phyloP scores from a whole-genome alignment of 2,329 filamentous ascomycete genomes.

The Colletotrichum godetiae region DNA sequence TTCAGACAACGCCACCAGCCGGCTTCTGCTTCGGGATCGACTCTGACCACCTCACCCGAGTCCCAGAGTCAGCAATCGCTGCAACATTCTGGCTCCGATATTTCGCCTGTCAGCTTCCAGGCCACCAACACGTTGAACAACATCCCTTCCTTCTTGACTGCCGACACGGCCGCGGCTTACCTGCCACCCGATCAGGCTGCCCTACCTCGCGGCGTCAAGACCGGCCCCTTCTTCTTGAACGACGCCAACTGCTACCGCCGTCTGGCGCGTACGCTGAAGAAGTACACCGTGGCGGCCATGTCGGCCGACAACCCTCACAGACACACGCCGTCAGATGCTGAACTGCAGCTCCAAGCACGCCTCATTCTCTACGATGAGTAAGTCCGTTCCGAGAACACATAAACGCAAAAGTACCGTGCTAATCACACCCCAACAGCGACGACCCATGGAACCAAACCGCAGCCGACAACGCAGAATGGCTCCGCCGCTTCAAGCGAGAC shows the following conservation, averaged over 20 bases:
- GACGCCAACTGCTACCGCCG: conserved; percentile 72
- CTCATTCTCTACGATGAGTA: conserved; percentile 73
- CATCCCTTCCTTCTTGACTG: not conserved
- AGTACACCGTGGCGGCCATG: conserved; percentile 64
- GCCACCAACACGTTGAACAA: not conserved
- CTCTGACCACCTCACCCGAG: conserved; percentile 11
- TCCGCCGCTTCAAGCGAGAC: conserved; percentile 71
- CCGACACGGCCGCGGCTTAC: not conserved
- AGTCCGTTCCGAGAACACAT: conserved; percentile 41
- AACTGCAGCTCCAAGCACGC: conserved; percentile 72
- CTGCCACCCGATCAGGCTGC: not conserved
- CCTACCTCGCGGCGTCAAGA: not conserved
- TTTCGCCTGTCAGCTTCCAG: conserved; percentile 1
- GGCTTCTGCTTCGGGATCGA: conserved; percentile 1
- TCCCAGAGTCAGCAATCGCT: not conserved
- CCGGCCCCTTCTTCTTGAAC: conserved; percentile 61
- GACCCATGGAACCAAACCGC: conserved; percentile 74
- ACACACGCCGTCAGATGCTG: conserved; percentile 70
- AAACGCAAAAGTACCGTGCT: conserved; percentile 23
- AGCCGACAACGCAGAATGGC: conserved; percentile 73
- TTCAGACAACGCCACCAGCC: conserved; percentile 61
- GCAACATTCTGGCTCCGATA: conserved; percentile 1
- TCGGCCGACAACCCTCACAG: conserved; percentile 70
- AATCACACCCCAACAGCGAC: conserved; percentile 53
- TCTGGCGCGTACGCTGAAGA: conserved; percentile 62